These are phyloP conservation scores for Leccinum subrobustum DNA, from an alignment of 1,284 basidiomycete genomes.

Conservation along the genomic window DNA sequence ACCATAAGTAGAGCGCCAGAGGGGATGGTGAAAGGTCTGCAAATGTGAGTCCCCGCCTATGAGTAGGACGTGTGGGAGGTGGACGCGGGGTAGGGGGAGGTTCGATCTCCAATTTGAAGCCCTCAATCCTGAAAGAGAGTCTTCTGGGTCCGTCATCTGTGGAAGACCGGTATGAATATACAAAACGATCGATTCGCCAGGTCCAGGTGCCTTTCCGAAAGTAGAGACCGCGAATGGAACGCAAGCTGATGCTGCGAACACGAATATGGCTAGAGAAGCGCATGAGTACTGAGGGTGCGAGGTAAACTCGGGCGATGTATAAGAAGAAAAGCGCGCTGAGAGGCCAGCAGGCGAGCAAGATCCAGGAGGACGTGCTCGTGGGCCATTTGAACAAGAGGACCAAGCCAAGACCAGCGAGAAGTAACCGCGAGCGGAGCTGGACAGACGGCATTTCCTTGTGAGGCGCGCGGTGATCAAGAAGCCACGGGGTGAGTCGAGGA, in stretches of 20 bases:
- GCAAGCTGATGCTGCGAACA: conserved; percentile 67
- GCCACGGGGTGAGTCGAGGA: neutral
- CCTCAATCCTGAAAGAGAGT: too few species aligned
- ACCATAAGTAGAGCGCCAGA: too few species aligned
- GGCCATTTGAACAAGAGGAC: conserved; percentile 26
- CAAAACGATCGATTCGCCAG: conserved; percentile 48
- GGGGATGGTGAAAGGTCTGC: too few species aligned
- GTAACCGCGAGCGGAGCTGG: conserved; percentile 5
- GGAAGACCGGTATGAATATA: too few species aligned
- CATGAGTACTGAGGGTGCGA: conserved; percentile 61
- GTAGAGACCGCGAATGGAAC: conserved; percentile 74
- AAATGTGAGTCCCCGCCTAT: too few species aligned
- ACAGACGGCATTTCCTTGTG: conserved; percentile 11
- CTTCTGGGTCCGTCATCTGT: too few species aligned
- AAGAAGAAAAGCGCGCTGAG: conserved; percentile 48
- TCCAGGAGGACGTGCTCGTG: conserved; percentile 27
- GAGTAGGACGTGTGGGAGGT: too few species aligned
- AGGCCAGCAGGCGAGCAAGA: conserved; percentile 30
- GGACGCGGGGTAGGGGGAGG: too few species aligned
- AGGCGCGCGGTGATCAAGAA: conserved; percentile 4
- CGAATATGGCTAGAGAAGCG: conserved; percentile 60
- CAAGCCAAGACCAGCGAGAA: conserved; percentile 16
- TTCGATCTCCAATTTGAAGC: too few species aligned
- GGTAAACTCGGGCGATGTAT: conserved; percentile 59
- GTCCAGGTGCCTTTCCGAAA: conserved; percentile 53